Evolutionary conservation across 768 basidiomycete genomes (phyloP).

Genomic region (Boletus speciosus): DNA sequence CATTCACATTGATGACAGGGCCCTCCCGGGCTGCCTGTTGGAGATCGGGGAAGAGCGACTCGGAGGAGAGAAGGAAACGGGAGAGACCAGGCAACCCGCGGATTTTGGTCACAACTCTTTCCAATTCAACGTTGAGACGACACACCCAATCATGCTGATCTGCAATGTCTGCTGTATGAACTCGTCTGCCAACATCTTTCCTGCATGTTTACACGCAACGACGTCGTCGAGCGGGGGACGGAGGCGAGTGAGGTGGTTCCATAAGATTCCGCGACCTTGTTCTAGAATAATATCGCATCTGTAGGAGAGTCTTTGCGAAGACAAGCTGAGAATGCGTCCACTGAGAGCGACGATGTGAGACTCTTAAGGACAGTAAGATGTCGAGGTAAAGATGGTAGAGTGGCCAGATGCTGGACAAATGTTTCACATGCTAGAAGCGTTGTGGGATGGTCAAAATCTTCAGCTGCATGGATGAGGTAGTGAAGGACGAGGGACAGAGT

Average conservation of each 20-base stretch:
- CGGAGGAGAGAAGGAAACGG: neutral
- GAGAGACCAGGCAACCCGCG: neutral
- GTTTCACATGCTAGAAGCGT: neutral
- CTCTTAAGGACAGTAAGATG: neutral
- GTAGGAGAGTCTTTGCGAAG: neutral
- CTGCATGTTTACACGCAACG: neutral
- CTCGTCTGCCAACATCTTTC: neutral
- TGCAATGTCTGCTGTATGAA: neutral
- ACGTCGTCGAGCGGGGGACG: neutral
- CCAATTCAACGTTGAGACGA: neutral
- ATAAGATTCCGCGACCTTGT: neutral
- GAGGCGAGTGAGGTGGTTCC: neutral
- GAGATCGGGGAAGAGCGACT: too few relatives aligned
- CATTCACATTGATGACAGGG: too few relatives aligned
- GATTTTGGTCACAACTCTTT: neutral
- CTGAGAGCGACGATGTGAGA: neutral
- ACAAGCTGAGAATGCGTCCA: neutral
- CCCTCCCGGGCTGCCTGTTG: too few relatives aligned
- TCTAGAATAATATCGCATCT: neutral
- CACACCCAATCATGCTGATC: neutral
- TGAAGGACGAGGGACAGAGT: too few relatives aligned
- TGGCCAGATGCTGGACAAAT: neutral
- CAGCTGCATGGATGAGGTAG: neutral
- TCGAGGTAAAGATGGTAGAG: neutral
- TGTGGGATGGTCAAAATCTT: neutral